phyloP scores from a whole-genome alignment of 306 rosid genomes.

The Urtica urens region DNA sequence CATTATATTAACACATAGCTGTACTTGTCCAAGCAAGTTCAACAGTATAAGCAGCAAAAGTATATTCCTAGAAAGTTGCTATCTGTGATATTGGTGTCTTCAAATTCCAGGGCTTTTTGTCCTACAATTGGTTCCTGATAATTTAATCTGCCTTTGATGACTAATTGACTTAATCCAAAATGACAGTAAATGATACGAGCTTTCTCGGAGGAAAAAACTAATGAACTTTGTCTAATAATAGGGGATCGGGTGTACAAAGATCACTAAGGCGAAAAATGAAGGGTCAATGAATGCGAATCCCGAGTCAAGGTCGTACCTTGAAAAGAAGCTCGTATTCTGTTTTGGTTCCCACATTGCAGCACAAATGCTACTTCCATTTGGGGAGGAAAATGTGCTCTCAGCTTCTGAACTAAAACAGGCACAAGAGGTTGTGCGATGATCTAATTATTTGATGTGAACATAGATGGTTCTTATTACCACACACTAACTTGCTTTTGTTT shows the following conservation, averaged over 20 bases:
- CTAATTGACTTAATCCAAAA: no score
- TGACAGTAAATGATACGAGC: no score
- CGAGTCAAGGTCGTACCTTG: slow-evolving; percentile 93
- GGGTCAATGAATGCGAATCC: slow-evolving; percentile 51
- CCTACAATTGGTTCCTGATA: no score
- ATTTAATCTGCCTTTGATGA: no score
- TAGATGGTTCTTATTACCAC: slow-evolving; percentile 2
- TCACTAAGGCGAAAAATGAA: slow-evolving; percentile 59
- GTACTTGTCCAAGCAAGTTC: no score
- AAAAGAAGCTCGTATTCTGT: slow-evolving; percentile 92
- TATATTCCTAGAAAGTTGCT: no score
- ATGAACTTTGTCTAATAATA: no score
- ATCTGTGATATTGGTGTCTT: no score
- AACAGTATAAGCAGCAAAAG: no score
- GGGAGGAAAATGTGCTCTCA: slow-evolving; percentile 85
- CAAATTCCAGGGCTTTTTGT: no score
- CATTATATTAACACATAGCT: no score
- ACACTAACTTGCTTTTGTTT: not conserved
- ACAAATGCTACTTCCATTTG: slow-evolving; percentile 88
- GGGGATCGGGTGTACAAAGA: slow-evolving; percentile 98
- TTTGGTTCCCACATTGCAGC: slow-evolving; percentile 87
- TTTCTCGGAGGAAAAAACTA: no score
- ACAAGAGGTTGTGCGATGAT: slow-evolving; percentile 67
- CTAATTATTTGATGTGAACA: slow-evolving; percentile 10
- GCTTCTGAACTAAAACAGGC: slow-evolving; percentile 73